phyloP scores from a whole-genome alignment of 495 filamentous ascomycete species.

The Lophiostoma macrostomum region DNA sequence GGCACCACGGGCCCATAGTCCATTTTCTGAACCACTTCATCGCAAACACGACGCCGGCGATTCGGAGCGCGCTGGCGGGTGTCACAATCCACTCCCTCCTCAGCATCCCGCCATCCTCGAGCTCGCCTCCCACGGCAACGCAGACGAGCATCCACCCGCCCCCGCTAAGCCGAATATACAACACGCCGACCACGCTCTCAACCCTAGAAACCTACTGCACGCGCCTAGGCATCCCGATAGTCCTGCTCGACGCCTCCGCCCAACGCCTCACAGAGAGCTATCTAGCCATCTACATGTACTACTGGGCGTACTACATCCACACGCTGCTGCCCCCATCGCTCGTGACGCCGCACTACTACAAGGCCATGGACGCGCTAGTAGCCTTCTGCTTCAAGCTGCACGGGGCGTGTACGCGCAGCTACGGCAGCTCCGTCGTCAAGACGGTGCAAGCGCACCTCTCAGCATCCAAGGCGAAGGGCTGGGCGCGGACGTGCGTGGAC shows the following conservation, averaged over 20 bases:
- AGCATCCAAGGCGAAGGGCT: not conserved
- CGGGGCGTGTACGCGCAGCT: constrained; percentile 1
- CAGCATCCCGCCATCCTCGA: not conserved
- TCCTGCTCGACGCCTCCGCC: constrained; percentile 9
- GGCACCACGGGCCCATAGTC: constrained; percentile 22
- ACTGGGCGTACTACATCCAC: constrained; percentile 11
- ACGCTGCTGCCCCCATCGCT: constrained; percentile 7
- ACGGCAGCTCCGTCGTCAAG: not conserved
- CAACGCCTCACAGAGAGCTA: constrained; percentile 4
- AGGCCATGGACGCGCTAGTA: constrained; percentile 7
- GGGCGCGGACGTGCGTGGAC: constrained; percentile 3
- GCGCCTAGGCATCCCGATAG: constrained; percentile 2
- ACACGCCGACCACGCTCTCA: constrained; percentile 1
- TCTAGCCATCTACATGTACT: constrained; percentile 21
- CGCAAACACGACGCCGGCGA: not conserved
- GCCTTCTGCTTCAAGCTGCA: constrained; percentile 11
- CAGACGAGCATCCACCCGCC: not conserved
- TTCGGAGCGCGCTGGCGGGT: not conserved
- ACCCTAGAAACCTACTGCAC: constrained; percentile 1
- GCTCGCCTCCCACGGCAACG: not conserved
- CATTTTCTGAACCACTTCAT: constrained; percentile 15
- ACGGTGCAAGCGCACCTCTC: constrained; percentile 1
- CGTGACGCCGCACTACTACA: not conserved
- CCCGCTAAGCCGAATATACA: not conserved
- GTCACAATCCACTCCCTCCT: constrained; percentile 12